phyloP scores from a whole-genome alignment of 495 filamentous ascomycete species.

The Penicillium tannophilum region DNA sequence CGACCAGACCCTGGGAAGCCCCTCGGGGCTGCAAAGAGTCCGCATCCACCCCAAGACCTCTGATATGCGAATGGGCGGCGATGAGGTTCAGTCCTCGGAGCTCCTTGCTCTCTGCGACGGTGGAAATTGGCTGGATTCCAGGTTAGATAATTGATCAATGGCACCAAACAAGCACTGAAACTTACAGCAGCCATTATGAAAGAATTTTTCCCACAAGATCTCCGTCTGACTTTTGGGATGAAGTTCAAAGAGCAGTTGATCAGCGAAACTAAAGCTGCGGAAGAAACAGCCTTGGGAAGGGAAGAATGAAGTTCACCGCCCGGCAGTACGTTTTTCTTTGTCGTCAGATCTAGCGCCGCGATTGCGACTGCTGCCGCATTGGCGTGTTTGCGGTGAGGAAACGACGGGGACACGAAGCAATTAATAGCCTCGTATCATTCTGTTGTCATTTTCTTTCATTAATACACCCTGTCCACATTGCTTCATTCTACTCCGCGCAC shows the following conservation, averaged over 20 bases:
- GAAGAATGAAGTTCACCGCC: slow-evolving; percentile 13
- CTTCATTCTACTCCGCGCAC: too few relatives aligned
- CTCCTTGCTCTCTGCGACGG: slow-evolving; percentile 91
- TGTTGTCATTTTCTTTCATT: neutral
- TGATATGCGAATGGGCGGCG: slow-evolving; percentile 97
- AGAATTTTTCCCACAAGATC: neutral
- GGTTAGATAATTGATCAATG: neutral
- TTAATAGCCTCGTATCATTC: neutral
- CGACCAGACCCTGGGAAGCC: slow-evolving; percentile 94
- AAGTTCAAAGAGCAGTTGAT: neutral
- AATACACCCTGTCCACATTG: neutral
- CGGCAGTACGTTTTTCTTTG: slow-evolving; percentile 14
- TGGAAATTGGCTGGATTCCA: slow-evolving; percentile 73
- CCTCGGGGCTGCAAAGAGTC: slow-evolving; percentile 86
- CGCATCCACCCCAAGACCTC: slow-evolving; percentile 88
- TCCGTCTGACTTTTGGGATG: neutral
- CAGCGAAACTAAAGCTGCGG: slow-evolving; percentile 1
- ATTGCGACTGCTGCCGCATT: neutral
- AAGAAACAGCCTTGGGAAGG: slow-evolving; percentile 6
- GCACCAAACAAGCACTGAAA: neutral
- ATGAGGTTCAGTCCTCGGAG: slow-evolving; percentile 94
- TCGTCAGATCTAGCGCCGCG: neutral
- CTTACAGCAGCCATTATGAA: slow-evolving; percentile 4
- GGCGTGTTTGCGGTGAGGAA: neutral
- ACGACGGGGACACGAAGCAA: too few relatives aligned